Base-by-base conservation (phyloP, 1,284 basidiomycete species). In the Phellopilus nigrolimitatus region DNA sequence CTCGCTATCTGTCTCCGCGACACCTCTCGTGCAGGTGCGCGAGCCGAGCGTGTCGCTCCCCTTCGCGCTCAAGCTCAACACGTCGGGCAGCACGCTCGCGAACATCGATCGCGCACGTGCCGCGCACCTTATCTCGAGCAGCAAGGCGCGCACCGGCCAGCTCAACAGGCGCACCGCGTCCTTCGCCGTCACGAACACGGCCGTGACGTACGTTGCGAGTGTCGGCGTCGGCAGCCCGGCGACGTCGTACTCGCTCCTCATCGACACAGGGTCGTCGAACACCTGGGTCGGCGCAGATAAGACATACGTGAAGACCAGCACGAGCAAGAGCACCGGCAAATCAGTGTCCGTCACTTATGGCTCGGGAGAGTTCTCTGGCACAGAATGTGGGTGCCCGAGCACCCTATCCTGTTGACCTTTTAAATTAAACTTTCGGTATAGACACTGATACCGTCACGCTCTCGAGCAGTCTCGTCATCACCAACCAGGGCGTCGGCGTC, bases 401-500 rank as follows among this genome's bases (percentile, higher is more conserved):
- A 24, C 21, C 27, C 10, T 43, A 24, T 5, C 19, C 17, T 43
- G 21, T 21, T 12, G 17, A 25, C 27, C 31, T 28, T 31, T 28
- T 38, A n/a, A 19, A 17, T 34, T 9, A 19, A 17, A n/a, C 21
- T 17, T 38, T 38, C 13, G 15, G 8, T 21, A 13, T 34, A 58
- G 59, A 51, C 51, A 59, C 46, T 19, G 60, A 61, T 42, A 61
- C 61, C 9, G 64, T 73, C 24, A 61, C 65, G 1, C 56, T 72
- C 36, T 62, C 63, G 13, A 40, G 48, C 4, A 62, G 62, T 38
- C 50, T 71, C 31, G 60, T 59, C n/a, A 64, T 72, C 57, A 44
- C 54, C 15, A 45, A 63, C 9, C 81, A 84, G 60, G 79, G 76
- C 13, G 80, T 84, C 53, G 81, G 80, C 54, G 78, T 79, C 49